phyloP scores from a whole-genome alignment of 768 basidiomycete species.

The Gloeostereum incarnatum region DNA sequence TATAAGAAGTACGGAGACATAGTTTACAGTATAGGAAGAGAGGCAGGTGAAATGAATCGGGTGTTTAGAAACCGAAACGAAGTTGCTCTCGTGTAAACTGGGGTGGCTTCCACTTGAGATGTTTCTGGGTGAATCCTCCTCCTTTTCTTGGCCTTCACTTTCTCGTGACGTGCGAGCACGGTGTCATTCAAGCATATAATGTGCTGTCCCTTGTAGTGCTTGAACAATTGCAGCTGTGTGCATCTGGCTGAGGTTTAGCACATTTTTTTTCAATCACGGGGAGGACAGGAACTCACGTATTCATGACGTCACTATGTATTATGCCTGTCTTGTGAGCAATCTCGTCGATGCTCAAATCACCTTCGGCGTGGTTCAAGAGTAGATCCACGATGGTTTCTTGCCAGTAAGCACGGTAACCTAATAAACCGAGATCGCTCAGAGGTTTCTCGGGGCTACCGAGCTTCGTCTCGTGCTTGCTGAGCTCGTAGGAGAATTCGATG shows the following conservation, averaged over 20 bases:
- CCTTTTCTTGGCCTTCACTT: constrained; percentile 68
- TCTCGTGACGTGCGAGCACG: constrained; percentile 86
- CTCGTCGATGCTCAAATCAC: constrained; percentile 89
- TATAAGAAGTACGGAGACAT: not conserved
- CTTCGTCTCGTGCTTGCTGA: constrained; percentile 93
- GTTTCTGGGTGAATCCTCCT: constrained; percentile 72
- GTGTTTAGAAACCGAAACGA: constrained; percentile 56
- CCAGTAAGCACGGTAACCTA: constrained; percentile 96
- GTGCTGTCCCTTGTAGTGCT: constrained; percentile 92
- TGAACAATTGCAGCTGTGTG: constrained; percentile 89
- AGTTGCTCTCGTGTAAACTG: constrained; percentile 86
- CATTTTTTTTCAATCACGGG: constrained; percentile 7
- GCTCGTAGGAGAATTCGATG: constrained; percentile 97
- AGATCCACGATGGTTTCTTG: constrained; percentile 92
- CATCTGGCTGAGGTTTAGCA: constrained; percentile 45
- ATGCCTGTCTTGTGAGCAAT: constrained; percentile 94
- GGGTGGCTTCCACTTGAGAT: constrained; percentile 91
- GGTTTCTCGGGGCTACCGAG: constrained; percentile 98
- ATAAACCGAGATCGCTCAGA: constrained; percentile 84
- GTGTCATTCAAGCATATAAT: constrained; percentile 88
- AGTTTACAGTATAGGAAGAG: not conserved
- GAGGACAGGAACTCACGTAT: constrained; percentile 67
- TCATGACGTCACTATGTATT: constrained; percentile 94
- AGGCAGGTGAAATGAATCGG: not conserved
- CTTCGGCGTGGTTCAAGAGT: constrained; percentile 63